Percentiles rank a stretch among this genome's conserved stretches.
Conservation (phyloP, 2,329 filamentous ascomycete genomes). For the Aspergillus novoparasiticus region DNA sequence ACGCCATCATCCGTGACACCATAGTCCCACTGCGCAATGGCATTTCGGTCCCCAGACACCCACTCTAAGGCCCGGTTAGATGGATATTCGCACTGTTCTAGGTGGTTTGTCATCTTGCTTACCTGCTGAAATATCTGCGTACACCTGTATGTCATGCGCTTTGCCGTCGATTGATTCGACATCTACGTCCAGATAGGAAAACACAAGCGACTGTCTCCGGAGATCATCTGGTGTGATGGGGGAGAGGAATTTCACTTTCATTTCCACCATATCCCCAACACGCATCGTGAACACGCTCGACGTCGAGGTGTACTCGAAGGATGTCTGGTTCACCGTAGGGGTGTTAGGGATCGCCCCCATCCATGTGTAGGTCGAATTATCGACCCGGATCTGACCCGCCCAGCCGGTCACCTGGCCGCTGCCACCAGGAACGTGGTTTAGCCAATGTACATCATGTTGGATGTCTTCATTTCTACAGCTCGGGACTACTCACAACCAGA, state of each 20-base stretch:
- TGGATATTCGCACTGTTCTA: neutral
- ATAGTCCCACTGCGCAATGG: conserved; percentile 65
- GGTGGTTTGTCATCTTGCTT: conserved; percentile 26
- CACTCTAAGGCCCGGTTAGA: conserved; percentile 58
- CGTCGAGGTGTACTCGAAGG: conserved; percentile 72
- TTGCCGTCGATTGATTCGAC: conserved; percentile 64
- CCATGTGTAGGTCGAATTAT: conserved; percentile 66
- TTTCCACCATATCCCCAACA: conserved; percentile 60
- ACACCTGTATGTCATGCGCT: conserved; percentile 68
- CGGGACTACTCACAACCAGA: conserved; percentile 64
- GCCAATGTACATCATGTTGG: conserved; percentile 9
- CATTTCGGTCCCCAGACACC: conserved; percentile 63
- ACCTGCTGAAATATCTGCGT: conserved; percentile 73
- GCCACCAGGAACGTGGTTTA: conserved; percentile 12
- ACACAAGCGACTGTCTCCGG: conserved; percentile 67
- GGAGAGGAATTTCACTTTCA: conserved; percentile 72
- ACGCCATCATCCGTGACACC: conserved; percentile 53
- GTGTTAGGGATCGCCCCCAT: conserved; percentile 65
- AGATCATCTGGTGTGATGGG: conserved; percentile 69
- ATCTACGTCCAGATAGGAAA: conserved; percentile 69
- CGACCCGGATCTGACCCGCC: conserved; percentile 70
- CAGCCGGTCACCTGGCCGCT: conserved; percentile 64
- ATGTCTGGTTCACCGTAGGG: conserved; percentile 57
- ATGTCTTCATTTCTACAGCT: neutral
- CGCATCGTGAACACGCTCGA: conserved; percentile 70